Evolutionary conservation across 345 rosid species (phyloP), one percentile per base, ranked within the genome.

Genomic region (Salix exigua): DNA sequence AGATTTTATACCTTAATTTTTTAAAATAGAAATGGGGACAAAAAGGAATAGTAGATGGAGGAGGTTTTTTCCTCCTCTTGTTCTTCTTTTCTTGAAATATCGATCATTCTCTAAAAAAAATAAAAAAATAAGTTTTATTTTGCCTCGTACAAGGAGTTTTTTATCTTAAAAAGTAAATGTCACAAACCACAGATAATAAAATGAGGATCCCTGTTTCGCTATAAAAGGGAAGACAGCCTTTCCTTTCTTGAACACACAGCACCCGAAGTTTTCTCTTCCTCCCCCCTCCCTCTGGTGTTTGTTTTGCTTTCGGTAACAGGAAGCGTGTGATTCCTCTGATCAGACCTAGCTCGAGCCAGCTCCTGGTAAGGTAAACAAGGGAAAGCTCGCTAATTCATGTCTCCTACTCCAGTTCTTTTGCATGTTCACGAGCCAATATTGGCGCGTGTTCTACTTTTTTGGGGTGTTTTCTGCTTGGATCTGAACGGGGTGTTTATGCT

Each of bases 161-260:
- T 18, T 40, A 18, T 18, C 35, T 53, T 5, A 21, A 50, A 50
- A 50, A 50, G 55, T 50, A 50, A 50, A 50, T 6, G 55, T 6
- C n/a, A 50, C 55, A 6, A 17, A 50, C 21, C 21, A 6, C 6
- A 50, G 75, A 37, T 16, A 42, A 68, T 13, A 40, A 68, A 58
- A 48, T n/a, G 31, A 70, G 28, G 60, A 42, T 31, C 35, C 10
- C 63, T 83, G 75, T 81, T 73, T 78, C 38, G 75, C 86, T 81
- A 83, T 79, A 83, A 81, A 81, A 77, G 76, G 86, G 84, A 73
- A 75, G 70, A 67, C 19, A 6, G 10, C 55, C 77, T 82, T 86
- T 84, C 89, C 87, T 76, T 86, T 84, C 78, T 82, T 40, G 85
- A 82, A 72, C 86, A 44, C 55, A 48, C 16, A 11, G 40, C 16